These are phyloP conservation scores for Pichia kudriavzevii DNA, from an alignment of 1,139 yeast genomes.

Conservation along the genomic window DNA sequence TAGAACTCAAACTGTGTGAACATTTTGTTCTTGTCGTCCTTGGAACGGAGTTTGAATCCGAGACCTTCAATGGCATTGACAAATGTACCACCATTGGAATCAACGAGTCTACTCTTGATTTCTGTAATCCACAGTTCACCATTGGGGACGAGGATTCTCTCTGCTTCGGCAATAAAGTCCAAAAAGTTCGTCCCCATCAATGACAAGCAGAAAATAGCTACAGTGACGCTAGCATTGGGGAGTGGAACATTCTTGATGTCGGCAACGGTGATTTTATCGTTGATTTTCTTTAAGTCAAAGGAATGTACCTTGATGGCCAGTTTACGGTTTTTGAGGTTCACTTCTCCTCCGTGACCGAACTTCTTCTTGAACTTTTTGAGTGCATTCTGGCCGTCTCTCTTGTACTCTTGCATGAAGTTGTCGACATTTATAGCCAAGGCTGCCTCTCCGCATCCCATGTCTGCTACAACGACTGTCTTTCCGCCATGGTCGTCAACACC, in stretches of 20 bases:
- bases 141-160: conserved; percentile 75
- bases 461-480: conserved; percentile 69
- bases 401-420: conserved; percentile 32
- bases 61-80: conserved; percentile 64
- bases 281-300: conserved; percentile 82
- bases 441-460: conserved; percentile 99
- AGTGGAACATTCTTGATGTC: conserved; percentile 89
- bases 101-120: conserved; percentile 84
- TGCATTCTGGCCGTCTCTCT: conserved; percentile 30
- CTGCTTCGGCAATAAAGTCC: conserved; percentile 86
- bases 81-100: conserved; percentile 63
- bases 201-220: conserved; percentile 87
- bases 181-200: conserved; percentile 95
- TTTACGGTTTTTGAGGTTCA: conserved; percentile 30
- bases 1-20: conserved; percentile 90
- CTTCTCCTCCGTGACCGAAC: conserved; percentile 17
- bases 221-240: conserved; percentile 65
- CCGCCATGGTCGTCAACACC: conserved; percentile 35
- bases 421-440: conserved; percentile 64
- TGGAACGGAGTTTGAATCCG: conserved; percentile 83
- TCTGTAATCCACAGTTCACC: conserved; percentile 98
- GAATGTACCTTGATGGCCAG: conserved; percentile 66
- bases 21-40: conserved; percentile 88
- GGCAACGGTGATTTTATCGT: conserved; percentile 87
- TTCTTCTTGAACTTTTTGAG: conserved; percentile 31